Conservation (phyloP, 2,329 filamentous ascomycete species). For the Curvularia verruculosa region DNA sequence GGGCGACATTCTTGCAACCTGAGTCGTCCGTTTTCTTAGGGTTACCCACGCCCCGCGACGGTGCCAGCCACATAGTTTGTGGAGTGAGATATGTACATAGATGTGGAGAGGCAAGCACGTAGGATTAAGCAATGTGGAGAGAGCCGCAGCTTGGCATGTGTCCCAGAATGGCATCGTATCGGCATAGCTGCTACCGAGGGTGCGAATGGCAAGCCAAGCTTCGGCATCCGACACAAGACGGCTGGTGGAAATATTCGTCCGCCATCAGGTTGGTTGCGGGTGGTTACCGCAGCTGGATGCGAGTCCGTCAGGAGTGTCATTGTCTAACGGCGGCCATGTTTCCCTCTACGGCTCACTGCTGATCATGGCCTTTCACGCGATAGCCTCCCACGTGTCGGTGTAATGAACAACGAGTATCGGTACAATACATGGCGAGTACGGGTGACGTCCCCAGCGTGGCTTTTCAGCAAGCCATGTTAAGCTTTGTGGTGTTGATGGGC, state of each 20-base stretch:
- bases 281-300: constrained; percentile 8
- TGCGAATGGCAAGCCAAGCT: constrained; percentile 26
- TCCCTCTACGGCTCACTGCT: constrained; percentile 14
- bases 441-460: constrained; percentile 8
- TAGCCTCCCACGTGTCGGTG: constrained; percentile 18
- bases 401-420: constrained; percentile 27
- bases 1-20: constrained; percentile 16
- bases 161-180: constrained; percentile 20
- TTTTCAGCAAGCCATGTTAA: constrained; percentile 8
- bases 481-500: constrained; percentile 15
- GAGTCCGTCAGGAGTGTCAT: constrained; percentile 13
- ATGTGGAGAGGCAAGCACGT: constrained; percentile 18
- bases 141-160: constrained; percentile 31
- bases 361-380: constrained; percentile 7
- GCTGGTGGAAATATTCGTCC: constrained; percentile 36
- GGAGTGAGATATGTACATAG: constrained; percentile 26
- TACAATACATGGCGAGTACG: constrained; percentile 26
- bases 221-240: constrained; percentile 13
- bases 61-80: constrained; percentile 25
- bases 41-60: constrained; percentile 16
- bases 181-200: constrained; percentile 32
- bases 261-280: constrained; percentile 20
- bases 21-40: constrained; percentile 22
- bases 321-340: constrained; percentile 13
- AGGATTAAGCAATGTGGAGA: constrained; percentile 32